Conservation (phyloP, 1,284 basidiomycete species). For the Hemileia vastatrix region DNA sequence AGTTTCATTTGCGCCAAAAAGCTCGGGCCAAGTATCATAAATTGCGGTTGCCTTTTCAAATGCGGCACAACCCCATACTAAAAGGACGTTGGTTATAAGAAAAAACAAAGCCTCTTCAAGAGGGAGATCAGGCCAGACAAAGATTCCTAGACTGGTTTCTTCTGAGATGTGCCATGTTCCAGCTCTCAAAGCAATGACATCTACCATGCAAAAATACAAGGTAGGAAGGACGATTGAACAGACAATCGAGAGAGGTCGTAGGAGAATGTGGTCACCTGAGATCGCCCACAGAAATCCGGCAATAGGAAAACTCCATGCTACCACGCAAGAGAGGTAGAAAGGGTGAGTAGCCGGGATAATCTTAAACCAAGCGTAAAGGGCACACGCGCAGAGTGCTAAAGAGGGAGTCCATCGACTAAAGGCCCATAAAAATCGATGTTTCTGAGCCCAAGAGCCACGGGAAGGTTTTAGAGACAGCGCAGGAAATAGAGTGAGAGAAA, state of each 20-base stretch:
- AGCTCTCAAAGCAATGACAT: conserved; percentile 3
- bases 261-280: conserved; percentile 16
- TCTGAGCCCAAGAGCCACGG: background rate
- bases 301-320: conserved; percentile 9
- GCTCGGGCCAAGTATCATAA: conserved; percentile 21
- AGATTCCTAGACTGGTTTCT: conserved; percentile 33
- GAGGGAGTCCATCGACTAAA: conserved; percentile 8
- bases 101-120: conserved; percentile 41
- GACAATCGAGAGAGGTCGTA: conserved; percentile 6
- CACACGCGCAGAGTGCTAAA: background rate
- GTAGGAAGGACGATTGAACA: conserved; percentile 15
- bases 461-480: conserved; percentile 6
- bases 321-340: conserved; percentile 14
- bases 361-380: background rate
- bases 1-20: background rate
- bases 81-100: conserved; percentile 37
- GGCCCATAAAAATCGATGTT: background rate
- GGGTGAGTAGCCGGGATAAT: background rate
- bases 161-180: conserved; percentile 23
- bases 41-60: conserved; percentile 38
- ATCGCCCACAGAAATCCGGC: conserved; percentile 13
- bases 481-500: conserved; percentile 13
- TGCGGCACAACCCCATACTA: conserved; percentile 36
- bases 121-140: conserved; percentile 35
- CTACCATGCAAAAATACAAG: conserved; percentile 7